Evolutionary conservation across 495 filamentous ascomycete genomes (phyloP).

Genomic region (Aspergillus sclerotioniger): DNA sequence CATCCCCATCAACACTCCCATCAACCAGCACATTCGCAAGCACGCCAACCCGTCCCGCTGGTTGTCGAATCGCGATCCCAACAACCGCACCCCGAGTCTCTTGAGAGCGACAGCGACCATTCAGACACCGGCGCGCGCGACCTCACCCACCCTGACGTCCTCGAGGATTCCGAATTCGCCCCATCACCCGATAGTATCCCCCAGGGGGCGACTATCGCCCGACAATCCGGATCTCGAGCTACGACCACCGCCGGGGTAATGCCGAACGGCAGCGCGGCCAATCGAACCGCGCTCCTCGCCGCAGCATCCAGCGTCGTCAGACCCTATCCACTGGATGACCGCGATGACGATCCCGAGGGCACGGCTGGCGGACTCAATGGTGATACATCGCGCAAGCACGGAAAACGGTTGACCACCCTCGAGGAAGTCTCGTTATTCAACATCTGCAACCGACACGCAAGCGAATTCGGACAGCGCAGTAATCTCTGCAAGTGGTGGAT

Average conservation of each 20-base stretch:
- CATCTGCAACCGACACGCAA: conserved; percentile 42
- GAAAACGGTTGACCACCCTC: conserved; percentile 43
- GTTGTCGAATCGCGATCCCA: neutral
- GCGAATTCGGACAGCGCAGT: conserved; percentile 43
- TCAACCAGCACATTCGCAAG: conserved; percentile 10
- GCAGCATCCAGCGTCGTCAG: neutral
- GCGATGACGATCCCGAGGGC: conserved; percentile 9
- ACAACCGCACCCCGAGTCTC: conserved; percentile 13
- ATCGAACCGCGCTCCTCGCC: neutral
- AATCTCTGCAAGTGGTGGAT: conserved; percentile 51
- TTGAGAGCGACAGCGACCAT: neutral
- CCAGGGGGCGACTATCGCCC: neutral
- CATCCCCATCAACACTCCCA: conserved; percentile 15
- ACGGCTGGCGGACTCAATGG: conserved; percentile 14
- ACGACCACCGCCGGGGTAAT: neutral
- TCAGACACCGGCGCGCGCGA: conserved; percentile 23
- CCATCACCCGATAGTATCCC: conserved; percentile 1
- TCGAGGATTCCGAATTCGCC: conserved; percentile 19
- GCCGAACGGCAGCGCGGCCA: neutral
- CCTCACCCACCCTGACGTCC: conserved; percentile 12
- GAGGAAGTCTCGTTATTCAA: conserved; percentile 46
- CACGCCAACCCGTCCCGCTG: conserved; percentile 23
- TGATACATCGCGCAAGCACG: conserved; percentile 34
- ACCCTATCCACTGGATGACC: neutral
- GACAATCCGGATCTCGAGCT: neutral